Base-by-base conservation (phyloP, 129 eudicot genomes). In the Daucus carota region DNA sequence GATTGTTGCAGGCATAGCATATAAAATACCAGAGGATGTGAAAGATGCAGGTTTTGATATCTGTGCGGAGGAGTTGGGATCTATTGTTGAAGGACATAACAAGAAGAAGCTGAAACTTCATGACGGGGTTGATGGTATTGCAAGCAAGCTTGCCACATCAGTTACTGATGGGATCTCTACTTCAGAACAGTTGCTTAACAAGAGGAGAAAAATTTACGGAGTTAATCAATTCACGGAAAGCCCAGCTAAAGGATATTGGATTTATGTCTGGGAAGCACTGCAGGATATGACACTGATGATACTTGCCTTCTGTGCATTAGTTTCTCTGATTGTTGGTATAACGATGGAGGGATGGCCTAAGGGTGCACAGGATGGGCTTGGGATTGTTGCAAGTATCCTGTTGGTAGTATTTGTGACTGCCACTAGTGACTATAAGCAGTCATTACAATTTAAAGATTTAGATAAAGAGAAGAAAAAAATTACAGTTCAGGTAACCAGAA, bases 291-390 rank as follows among this genome's bases (percentile, higher is more conserved):
- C 98, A 41, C 90, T 92, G 65, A 92, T 92, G 93, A 92, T 92
- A 72, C 98, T 92, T 50, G 96, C 81, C 75, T 83, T 88, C 20
- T 92, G 98, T 85, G 98, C 96, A 22, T 65, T 82, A 75, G 91
- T 92, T 70, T 92, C 98, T 70, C 83, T 92, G 71, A 33, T 88
- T 62, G 98, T 92, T 50, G 98, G 98, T 72, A 90, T 92, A 78
- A 67, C 84, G 31, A 88, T 73, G 67, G 98, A 92, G 75, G 98
- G 98, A 63, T 92, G 96, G 98, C 98, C 98, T 65, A 92, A 86
- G 83, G 98, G 98, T 33, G 98, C 98, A 44, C 98, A 92, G 36
- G 98, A 92, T 85, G 98, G 98, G 28, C 94, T 92, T 70, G 98
- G 98, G 67, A 92, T 92, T 65, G 98, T 92, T 74, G 98, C 98